Percentiles rank a stretch among this genome's conserved stretches.
Conservation (phyloP, 2,329 filamentous ascomycete species). For the Phaeosphaeriaceae sp. region DNA sequence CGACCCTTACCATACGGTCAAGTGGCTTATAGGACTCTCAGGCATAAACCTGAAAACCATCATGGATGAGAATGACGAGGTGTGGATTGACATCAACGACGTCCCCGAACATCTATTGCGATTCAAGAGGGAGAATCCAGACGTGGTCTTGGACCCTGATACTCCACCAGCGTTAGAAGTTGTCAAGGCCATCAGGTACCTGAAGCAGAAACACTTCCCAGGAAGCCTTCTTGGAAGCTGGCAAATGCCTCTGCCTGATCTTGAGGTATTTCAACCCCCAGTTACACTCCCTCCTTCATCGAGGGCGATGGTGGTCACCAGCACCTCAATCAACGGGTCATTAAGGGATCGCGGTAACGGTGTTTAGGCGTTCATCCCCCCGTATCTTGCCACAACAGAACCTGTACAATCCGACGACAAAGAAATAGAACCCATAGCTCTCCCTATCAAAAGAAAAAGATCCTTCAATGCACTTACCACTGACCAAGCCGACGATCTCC, state of each 20-base stretch:
- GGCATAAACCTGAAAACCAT: constrained; percentile 6
- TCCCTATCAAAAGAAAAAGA: not conserved
- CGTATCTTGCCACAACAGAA: not conserved
- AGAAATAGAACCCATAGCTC: too few relatives aligned
- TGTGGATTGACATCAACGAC: constrained; percentile 9
- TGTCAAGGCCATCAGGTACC: constrained; percentile 19
- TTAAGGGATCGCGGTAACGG: not conserved
- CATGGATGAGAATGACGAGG: constrained; percentile 11
- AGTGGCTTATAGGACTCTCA: constrained; percentile 17
- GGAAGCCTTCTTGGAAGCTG: constrained; percentile 21
- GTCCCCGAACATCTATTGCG: constrained; percentile 13
- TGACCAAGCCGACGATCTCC: too few relatives aligned
- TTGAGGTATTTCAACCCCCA: constrained; percentile 13
- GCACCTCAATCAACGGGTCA: not conserved
- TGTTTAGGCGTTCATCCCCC: not conserved
- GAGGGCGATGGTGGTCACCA: not conserved
- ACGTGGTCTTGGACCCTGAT: constrained; percentile 24
- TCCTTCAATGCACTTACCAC: too few relatives aligned
- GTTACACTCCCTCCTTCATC: not conserved
- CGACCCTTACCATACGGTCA: constrained; percentile 11
- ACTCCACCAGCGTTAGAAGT: constrained; percentile 13
- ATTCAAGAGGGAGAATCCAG: constrained; percentile 9
- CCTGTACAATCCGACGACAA: not conserved
- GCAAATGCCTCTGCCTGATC: constrained; percentile 11
- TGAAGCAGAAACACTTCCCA: constrained; percentile 26